Evolutionary conservation across 208 protist genomes (phyloP).

Genomic region (Leptomonas seymouri): DNA sequence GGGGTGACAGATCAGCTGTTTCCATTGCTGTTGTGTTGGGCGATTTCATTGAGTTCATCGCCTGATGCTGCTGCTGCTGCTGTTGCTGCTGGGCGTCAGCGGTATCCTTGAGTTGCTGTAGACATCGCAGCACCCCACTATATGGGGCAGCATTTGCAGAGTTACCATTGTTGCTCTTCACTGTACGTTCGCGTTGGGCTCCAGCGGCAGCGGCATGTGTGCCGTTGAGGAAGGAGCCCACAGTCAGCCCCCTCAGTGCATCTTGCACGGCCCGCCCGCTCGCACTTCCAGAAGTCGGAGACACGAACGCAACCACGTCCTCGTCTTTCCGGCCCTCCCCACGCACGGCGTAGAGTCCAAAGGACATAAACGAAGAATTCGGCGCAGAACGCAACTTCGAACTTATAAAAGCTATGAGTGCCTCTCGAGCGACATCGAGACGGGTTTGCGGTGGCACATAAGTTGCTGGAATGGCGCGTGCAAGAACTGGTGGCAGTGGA

Average conservation of each 20-base stretch:
- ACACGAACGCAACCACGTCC: constrained; percentile 29
- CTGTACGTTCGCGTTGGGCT: background rate
- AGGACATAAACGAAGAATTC: constrained; percentile 23
- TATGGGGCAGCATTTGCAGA: background rate
- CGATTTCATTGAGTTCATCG: background rate
- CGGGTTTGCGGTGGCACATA: constrained; percentile 34
- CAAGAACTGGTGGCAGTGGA: constrained; percentile 14
- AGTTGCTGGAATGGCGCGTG: background rate
- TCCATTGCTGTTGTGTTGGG: background rate
- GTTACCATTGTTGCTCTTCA: background rate
- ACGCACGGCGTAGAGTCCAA: constrained; percentile 47
- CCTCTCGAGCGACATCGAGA: constrained; percentile 38
- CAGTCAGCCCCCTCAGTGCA: background rate
- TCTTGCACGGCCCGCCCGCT: constrained; percentile 15
- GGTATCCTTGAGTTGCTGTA: background rate
- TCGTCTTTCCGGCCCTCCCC: constrained; percentile 13
- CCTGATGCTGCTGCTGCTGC: background rate
- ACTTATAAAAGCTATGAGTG: constrained; percentile 43
- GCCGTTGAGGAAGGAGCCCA: background rate
- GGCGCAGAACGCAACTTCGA: constrained; percentile 42
- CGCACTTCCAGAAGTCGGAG: constrained; percentile 17
- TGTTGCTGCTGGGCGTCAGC: background rate
- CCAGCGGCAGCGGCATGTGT: background rate
- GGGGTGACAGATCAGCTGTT: background rate
- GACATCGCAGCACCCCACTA: constrained; percentile 3